Base-by-base conservation (phyloP, 148 eudicot genomes). In the Beta vulgaris region DNA sequence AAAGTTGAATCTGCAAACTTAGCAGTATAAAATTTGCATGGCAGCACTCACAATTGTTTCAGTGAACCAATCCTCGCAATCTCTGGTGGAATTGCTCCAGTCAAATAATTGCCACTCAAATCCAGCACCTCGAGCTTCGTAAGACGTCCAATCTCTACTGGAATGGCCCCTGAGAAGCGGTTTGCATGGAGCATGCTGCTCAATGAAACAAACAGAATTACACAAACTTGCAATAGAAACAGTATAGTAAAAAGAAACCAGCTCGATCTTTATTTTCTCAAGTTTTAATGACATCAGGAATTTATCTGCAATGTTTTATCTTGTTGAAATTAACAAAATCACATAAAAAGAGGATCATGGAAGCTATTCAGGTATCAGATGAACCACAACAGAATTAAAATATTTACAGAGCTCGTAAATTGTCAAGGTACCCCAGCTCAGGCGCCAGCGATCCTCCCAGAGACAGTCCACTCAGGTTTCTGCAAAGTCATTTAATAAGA, bases 31-130 rank as follows among this genome's bases (percentile, higher is more conserved):
- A 29, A 66, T 28, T 15, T 42, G n/a, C 42, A 44, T 35, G 21
- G 37, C 7, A 57, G 68, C 32, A 82, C 99, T 92, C 80, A 96
- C 99, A 96, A 81, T 80, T 75, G 81, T 74, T 84, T 85, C 65
- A 96, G 67, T 39, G 90, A 92, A 36, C 46, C 77, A 73, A 92
- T 75, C n/a, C 72, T 75, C 69, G 85, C 85, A 73, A 96, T 80
- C 59, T 86, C 95, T 15, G 79, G 79, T 7, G 99, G 99, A 79
- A 96, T 78, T n/a, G 53, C 74, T 76, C 99, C 99, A 55, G 73
- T 81, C 76, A 96, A 85, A 67, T 78, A 76, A 72, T 96, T 96
- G 70, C 78, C 83, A 71, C 98, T 87, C 87, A 96, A 87, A 84
- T 96, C 99, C 79, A 96, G 80, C 29, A 89, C 86, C 80, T 96